Evolutionary conservation across 345 rosid species (phyloP).

Genomic region (Brassica carinata): DNA sequence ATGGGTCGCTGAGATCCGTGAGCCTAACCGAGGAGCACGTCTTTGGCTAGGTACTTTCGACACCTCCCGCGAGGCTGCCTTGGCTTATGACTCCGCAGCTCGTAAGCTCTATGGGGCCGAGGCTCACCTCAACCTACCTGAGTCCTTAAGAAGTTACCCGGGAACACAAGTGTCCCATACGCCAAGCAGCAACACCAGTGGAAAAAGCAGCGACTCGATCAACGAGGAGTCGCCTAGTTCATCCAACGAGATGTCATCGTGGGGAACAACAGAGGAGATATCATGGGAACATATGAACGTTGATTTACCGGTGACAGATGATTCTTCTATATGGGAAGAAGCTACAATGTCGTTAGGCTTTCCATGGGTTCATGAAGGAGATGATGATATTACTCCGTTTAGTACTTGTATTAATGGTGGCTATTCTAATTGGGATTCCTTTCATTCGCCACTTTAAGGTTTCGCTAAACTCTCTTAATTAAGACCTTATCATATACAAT

Average conservation of each 20-base stretch:
- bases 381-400: slow-evolving; percentile 44
- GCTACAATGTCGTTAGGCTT: slow-evolving; percentile 82
- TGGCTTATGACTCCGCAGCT: slow-evolving; percentile 88
- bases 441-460: slow-evolving; percentile 60
- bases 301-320: slow-evolving; percentile 63
- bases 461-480: slow-evolving; percentile 18
- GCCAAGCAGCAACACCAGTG: slow-evolving; percentile 27
- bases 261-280: slow-evolving; percentile 44
- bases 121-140: slow-evolving; percentile 83
- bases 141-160: slow-evolving; percentile 20
- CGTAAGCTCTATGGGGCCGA: slow-evolving; percentile 80
- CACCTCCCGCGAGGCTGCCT: slow-evolving; percentile 81
- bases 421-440: slow-evolving; percentile 55
- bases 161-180: slow-evolving; percentile 8
- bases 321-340: slow-evolving; percentile 86
- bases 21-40: slow-evolving; percentile 95
- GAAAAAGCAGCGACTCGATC: slow-evolving; percentile 14
- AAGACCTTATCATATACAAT: slow-evolving; percentile 28
- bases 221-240: slow-evolving; percentile 25
- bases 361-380: slow-evolving; percentile 54
- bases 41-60: slow-evolving; percentile 98
- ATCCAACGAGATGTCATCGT: slow-evolving; percentile 33
- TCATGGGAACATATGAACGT: slow-evolving; percentile 58
- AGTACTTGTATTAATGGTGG: slow-evolving; percentile 41
- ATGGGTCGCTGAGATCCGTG: slow-evolving; percentile 99